Base-by-base conservation (phyloP, 768 basidiomycete species). In the Trametes cubensis region DNA sequence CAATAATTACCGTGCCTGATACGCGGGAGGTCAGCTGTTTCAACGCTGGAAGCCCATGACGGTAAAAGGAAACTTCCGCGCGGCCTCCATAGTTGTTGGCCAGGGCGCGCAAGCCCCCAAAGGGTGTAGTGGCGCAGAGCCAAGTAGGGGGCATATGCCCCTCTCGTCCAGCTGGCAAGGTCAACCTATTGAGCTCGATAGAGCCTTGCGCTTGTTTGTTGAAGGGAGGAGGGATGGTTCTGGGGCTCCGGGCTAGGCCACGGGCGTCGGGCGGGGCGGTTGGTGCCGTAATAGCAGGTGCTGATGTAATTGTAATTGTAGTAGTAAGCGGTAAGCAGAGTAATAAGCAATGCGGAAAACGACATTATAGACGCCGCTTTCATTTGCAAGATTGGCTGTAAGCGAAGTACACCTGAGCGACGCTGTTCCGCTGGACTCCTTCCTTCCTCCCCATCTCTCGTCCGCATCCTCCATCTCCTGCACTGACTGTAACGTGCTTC, bases 361-460 rank as follows among this genome's bases (percentile, higher is more conserved):
- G 28, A n/a, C 28, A n/a, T 57, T 34, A 34, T 34, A 34, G 48
- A 52, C 52, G 58, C 59, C 20, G 30, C 44, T 28, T 50, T 60
- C 63, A 64, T 57, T 64, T 60, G 58, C 58, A 56, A 64, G 51
- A 13, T 61, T 38, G 62, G 28, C 57, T 42, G 51, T 58, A 58
- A 55, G 62, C 62, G 63, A 60, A 21, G 56, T 57, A 17, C 45
- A 23, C 47, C 45, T 49, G n/a, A 51, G 47, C 63, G 58, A 62
- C 61, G 53, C 56, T 52, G 63, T 49, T 41, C 63, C 63, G 63
- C 63, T 64, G 62, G 62, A 53, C 51, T 48, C 38, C 51, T 60
- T 23, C 63, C 57, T 26, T 34, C 30, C 28, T 42, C 42, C 48
- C 49, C 62, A 51, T 50, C 57, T n/a, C 25, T 44, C 11, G 34